Evolutionary conservation across 306 rosid genomes (phyloP), one percentile per base, ranked within the genome.

Genomic region (Prunus salicina): DNA sequence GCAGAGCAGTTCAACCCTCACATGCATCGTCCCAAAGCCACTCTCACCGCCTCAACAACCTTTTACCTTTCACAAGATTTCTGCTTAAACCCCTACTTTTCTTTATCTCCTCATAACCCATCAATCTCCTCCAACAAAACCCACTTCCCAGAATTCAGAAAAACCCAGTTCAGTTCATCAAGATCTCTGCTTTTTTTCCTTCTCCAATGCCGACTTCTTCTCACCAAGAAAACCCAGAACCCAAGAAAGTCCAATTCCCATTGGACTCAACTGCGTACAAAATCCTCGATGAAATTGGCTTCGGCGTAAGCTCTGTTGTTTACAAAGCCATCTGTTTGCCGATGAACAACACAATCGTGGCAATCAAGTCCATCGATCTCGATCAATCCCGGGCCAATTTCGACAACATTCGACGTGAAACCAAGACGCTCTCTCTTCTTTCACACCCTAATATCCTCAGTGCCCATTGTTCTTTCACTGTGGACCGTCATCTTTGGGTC

Each of bases 301-400:
- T 55, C 1, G 92, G 89, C 2, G 78, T 73, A 9, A 84, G 87
- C 57, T 88, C 90, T 19, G 3, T 84, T 8, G 93, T 92, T 22
- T 92, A 87, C 84, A 90, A 88, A 45, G 96, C 97, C 24, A 11
- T 80, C 3, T 89, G 96, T 51, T 18, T 83, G 14, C 85, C 96
- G 8, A 51, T 82, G 74, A 78, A 85, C 73, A 84, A 84, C 3
- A 11, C 86, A 3, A 65, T 81, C 0, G 92, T 93, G 0, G 97
- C 97, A 12, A 90, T 90, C 72, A 90, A 90, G 71, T 76, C 92
- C 76, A 82, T 93, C 16, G 80, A 93, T 71, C 89, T 93, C 0
- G 90, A 87, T 19, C 86, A 82, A 20, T 84, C 87, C 0, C 58
- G 84, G 0, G 78, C 82, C 0, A 80, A 87, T 64, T 81, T 87